Conservation (phyloP, 1,284 basidiomycete species). For the Anthracocystis setariae region DNA sequence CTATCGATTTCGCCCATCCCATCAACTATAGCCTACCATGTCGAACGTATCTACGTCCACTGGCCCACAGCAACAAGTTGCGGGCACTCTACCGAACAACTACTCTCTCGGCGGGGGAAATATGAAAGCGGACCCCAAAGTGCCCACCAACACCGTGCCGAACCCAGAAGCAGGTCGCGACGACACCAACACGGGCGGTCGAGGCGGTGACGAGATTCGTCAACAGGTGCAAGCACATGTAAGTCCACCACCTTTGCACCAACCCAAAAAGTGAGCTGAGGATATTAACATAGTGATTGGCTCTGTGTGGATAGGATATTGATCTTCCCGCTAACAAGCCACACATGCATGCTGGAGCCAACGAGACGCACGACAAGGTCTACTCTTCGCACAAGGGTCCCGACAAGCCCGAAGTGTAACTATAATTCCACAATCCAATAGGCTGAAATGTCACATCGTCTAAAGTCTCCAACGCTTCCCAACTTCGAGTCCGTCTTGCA, state of each 20-base stretch:
- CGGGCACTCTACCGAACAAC: slow-evolving; percentile 36
- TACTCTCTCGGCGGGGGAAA: slow-evolving; percentile 29
- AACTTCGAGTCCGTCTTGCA: slow-evolving; percentile 41
- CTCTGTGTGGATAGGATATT: slow-evolving; percentile 23
- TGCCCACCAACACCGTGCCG: slow-evolving; percentile 18
- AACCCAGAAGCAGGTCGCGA: slow-evolving; percentile 32
- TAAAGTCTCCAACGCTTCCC: slow-evolving; percentile 42
- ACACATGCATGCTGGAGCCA: slow-evolving; percentile 27
- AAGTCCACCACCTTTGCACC: slow-evolving; percentile 2
- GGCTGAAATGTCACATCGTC: no score
- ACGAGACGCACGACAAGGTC: slow-evolving; percentile 32
- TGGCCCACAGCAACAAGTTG: slow-evolving; percentile 37
- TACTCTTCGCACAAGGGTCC: slow-evolving; percentile 27
- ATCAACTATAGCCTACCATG: background rate
- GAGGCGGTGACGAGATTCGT: slow-evolving; percentile 27
- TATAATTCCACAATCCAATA: no score
- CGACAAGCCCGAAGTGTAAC: slow-evolving; percentile 34
- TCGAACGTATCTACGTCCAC: slow-evolving; percentile 24
- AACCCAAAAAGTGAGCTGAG: slow-evolving; percentile 1
- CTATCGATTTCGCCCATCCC: background rate
- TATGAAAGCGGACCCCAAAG: slow-evolving; percentile 35
- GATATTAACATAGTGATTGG: background rate
- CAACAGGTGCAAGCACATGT: slow-evolving; percentile 29
- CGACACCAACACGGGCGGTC: slow-evolving; percentile 38
- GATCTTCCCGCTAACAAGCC: slow-evolving; percentile 33